Conservation (phyloP, 2,329 filamentous ascomycete species). For the Xylaria sp. region DNA sequence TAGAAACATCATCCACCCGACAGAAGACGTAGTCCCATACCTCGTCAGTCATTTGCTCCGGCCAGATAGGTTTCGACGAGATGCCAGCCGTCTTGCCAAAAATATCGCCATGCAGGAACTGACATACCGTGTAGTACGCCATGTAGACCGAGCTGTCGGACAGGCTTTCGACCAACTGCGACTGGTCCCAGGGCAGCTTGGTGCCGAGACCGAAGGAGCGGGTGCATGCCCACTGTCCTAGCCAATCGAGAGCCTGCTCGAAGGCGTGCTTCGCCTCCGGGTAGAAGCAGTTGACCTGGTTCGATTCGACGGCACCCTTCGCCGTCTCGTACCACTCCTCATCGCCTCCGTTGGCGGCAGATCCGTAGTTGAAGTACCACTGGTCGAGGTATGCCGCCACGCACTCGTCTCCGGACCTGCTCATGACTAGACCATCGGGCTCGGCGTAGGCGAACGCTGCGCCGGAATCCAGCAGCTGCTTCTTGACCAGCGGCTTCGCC, state of each 20-base stretch:
- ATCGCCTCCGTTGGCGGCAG: conserved; percentile 45
- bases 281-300: conserved; percentile 70
- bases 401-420: conserved; percentile 88
- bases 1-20: conserved; percentile 56
- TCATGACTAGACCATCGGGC: conserved; percentile 86
- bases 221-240: conserved; percentile 94
- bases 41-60: conserved; percentile 90
- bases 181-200: conserved; percentile 89
- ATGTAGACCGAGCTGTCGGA: conserved; percentile 93
- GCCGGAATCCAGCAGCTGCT: conserved; percentile 66
- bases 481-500: conserved; percentile 64
- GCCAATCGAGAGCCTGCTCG: conserved; percentile 84
- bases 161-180: conserved; percentile 89
- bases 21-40: conserved; percentile 97
- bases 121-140: conserved; percentile 72
- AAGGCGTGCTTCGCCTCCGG: conserved; percentile 80
- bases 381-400: conserved; percentile 93
- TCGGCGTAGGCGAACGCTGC: conserved; percentile 89
- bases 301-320: conserved; percentile 71
- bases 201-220: conserved; percentile 91
- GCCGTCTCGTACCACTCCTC: conserved; percentile 81
- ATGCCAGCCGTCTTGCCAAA: conserved; percentile 76
- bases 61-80: conserved; percentile 51
- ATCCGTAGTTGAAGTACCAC: conserved; percentile 96
- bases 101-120: conserved; percentile 77